These are phyloP conservation scores for Leccinum disarticulatum DNA, from an alignment of 768 basidiomycete species.

Conservation along the genomic window DNA sequence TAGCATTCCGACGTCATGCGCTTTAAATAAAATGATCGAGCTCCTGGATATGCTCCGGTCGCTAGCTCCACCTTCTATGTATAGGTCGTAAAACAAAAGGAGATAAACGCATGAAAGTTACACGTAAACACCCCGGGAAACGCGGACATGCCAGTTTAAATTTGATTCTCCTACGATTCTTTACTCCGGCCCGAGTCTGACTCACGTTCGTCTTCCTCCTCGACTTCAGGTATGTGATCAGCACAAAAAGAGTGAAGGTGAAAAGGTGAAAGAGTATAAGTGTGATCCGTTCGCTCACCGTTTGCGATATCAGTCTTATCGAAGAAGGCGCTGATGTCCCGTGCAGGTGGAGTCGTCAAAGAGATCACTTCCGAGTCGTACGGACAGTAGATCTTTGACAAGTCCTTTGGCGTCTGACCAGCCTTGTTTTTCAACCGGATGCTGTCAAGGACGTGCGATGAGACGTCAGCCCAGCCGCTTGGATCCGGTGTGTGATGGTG, in stretches of 20 bases:
- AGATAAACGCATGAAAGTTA: neutral
- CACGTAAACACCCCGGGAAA: neutral
- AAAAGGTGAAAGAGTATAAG: neutral
- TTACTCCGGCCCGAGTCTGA: neutral
- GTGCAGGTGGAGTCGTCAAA: conserved; percentile 21
- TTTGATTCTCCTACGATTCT: neutral
- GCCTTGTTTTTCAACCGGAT: conserved; percentile 28
- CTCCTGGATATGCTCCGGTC: neutral
- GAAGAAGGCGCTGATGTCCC: conserved; percentile 13
- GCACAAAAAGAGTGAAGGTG: neutral
- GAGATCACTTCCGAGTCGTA: conserved; percentile 16
- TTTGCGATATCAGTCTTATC: conserved; percentile 18
- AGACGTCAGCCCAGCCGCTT: neutral
- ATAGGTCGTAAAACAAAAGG: neutral
- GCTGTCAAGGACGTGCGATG: conserved; percentile 7
- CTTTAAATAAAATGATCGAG: neutral
- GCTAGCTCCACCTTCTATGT: neutral
- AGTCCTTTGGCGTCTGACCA: conserved; percentile 26
- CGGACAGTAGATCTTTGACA: conserved; percentile 22
- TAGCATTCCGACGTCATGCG: neutral
- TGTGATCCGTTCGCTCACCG: conserved; percentile 7
- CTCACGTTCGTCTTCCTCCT: neutral
- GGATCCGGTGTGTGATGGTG: neutral
- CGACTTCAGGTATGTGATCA: conserved; percentile 8
- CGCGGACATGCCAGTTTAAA: neutral